A percentile compares a stretch with the other conserved stretches of the same genome.
These are phyloP conservation scores for Sordariomycetes sp. DNA, from an alignment of 2,329 filamentous ascomycete genomes.

Conservation along the genomic window DNA sequence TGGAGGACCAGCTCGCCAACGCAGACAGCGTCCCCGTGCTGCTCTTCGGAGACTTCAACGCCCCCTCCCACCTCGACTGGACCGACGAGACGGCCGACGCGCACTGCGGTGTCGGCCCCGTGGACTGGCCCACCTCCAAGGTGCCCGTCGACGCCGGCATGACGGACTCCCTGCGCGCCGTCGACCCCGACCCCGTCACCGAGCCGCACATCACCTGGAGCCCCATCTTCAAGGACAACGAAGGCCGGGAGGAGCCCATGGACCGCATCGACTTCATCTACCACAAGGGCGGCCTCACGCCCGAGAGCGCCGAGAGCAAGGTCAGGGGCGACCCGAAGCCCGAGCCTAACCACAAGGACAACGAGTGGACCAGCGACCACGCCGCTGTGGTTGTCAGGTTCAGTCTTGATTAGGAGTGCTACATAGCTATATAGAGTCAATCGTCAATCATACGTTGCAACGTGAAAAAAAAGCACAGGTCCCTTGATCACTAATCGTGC, in stretches of 20 bases:
- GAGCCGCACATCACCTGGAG: constrained; percentile 29
- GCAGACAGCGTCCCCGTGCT: constrained; percentile 23
- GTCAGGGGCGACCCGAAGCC: constrained; percentile 23
- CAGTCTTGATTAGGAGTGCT: not conserved
- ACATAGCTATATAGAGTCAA: too few species aligned
- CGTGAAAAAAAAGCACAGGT: too few species aligned
- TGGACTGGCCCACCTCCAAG: constrained; percentile 28
- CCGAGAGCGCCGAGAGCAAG: constrained; percentile 17
- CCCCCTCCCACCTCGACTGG: constrained; percentile 33
- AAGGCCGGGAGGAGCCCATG: constrained; percentile 21
- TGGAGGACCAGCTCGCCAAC: constrained; percentile 18
- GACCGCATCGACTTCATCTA: constrained; percentile 34
- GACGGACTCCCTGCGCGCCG: constrained; percentile 28
- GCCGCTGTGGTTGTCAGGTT: constrained; percentile 21
- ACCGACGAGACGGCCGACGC: constrained; percentile 18
- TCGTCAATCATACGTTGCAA: too few species aligned
- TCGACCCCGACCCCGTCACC: constrained; percentile 21
- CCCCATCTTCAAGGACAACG: constrained; percentile 21
- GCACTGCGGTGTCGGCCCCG: constrained; percentile 23
- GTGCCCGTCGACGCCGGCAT: constrained; percentile 23
- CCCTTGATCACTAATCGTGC: too few species aligned
- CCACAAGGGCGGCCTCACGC: constrained; percentile 23
- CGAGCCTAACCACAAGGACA: constrained; percentile 22
- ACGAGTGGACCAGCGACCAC: constrained; percentile 33
- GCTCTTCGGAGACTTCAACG: constrained; percentile 31